Evolutionary conservation across 495 filamentous ascomycete species (phyloP).

Genomic region (Aspergillus asperescens): DNA sequence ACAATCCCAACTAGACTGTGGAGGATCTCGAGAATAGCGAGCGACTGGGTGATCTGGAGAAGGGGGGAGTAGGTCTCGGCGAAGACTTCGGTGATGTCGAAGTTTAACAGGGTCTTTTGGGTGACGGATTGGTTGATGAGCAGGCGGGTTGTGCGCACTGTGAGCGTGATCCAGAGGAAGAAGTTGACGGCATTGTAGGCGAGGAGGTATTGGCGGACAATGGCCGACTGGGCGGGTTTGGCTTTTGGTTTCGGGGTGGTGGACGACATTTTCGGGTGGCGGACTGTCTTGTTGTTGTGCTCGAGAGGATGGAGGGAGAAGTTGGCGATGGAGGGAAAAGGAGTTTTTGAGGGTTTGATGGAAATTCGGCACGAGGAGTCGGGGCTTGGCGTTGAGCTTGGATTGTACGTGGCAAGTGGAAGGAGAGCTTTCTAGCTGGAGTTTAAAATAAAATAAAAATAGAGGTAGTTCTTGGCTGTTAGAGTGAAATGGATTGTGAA

Average conservation of each 20-base stretch:
- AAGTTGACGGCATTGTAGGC: constrained; percentile 77
- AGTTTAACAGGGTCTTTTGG: constrained; percentile 10
- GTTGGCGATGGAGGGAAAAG: not conserved
- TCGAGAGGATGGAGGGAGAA: not conserved
- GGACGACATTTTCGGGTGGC: not conserved
- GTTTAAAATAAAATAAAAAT: too few relatives aligned
- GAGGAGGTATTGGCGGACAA: constrained; percentile 57
- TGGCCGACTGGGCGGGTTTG: constrained; percentile 17
- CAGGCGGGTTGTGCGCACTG: constrained; percentile 53
- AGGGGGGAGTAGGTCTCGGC: constrained; percentile 57
- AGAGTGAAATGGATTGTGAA: too few relatives aligned
- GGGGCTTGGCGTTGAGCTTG: constrained; percentile 1
- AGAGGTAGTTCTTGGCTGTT: too few relatives aligned
- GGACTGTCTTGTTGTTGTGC: not conserved
- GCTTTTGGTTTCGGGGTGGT: not conserved
- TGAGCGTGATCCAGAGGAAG: constrained; percentile 66
- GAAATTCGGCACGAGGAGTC: not conserved
- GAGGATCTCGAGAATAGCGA: constrained; percentile 74
- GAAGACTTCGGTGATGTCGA: constrained; percentile 48
- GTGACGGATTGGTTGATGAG: constrained; percentile 23
- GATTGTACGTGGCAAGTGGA: too few relatives aligned
- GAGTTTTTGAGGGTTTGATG: not conserved
- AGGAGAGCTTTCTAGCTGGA: too few relatives aligned
- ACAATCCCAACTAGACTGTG: constrained; percentile 74
- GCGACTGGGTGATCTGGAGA: constrained; percentile 72